Base-by-base conservation (phyloP, 371 early-diverging fungal genomes). In the Basidiobolus heterosporus region DNA sequence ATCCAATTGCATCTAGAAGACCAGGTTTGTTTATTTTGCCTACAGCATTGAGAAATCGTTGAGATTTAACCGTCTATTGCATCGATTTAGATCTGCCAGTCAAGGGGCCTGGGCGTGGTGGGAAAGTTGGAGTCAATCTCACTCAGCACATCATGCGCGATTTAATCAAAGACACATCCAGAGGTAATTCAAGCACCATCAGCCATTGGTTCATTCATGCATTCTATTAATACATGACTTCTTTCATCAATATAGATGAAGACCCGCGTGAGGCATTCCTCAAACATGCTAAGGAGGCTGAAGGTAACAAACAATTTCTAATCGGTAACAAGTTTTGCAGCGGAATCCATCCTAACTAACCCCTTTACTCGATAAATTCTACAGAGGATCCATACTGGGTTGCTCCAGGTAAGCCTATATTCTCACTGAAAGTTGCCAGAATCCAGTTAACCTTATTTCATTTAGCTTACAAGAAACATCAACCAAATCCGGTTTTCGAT, bases 211-310 rank as follows among this genome's bases (percentile, higher is more conserved):
- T n/a, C n/a, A n/a, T n/a, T n/a, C n/a, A n/a, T n/a, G n/a, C n/a
- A n/a, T n/a, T n/a, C n/a, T n/a, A n/a, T n/a, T n/a, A n/a, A n/a
- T n/a, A n/a, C n/a, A n/a, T n/a, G n/a, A 3, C 19, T 36, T n/a
- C 38, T 43, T 36, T 17, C 38, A 8, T 47, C 24, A 20, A n/a
- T 23, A 44, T 67, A 58, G 85, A 85, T 53, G 92, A 89, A 46
- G 97, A 96, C 67, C 97, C 97, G 14, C 72, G 97, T 38, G 95
- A 85, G 48, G 97, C 92, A 8, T 72, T 96, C 52, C 65, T 96
- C 19, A 85, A 75, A 53, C 87, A 89, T 62, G 94, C 95, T 1
- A 71, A 78, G 14, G 67, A 64, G 1, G 89, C 93, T 0, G 82
- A 82, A 45, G 57, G 64, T 66, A 60, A 41, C 51, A 24, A 15